Evolutionary conservation across 768 basidiomycete genomes (phyloP), one percentile per base, ranked within the genome.

Genomic region (Hydnomerulius pinastri): DNA sequence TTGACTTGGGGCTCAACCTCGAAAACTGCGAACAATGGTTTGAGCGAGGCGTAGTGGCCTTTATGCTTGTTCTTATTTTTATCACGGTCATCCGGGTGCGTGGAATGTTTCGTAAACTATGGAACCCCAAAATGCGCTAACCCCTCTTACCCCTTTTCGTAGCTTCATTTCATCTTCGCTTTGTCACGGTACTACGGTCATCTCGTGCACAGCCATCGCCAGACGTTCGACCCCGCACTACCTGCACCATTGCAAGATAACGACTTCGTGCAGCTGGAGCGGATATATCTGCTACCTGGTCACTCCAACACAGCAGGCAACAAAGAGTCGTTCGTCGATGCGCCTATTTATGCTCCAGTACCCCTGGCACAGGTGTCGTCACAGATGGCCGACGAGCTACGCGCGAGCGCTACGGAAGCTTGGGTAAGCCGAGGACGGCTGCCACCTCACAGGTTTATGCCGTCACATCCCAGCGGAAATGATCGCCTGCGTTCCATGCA

Each of bases 11-110:
- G 0, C 73, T 91, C 59, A 87, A 78, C 58, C 68, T 87, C 36
- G 89, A 91, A 68, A 89, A 90, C 56, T 92, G 90, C 63, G 90
- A 92, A 61, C 76, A 78, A 50, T 89, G 86, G 85, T 77, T 90
- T 40, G 87, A 86, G 63, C 76, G 82, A 33, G 85, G 80, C 7
- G 76, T 84, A 27, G 64, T 86, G 51, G 83, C 73, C 0, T 74
- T 81, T 28, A 71, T 89, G 41, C 81, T 75, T 2, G 64, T 82
- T 37, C 77, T 86, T 70, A 73, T 81, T 38, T 69, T 89, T 29
- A 63, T 87, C 53, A 78, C 86, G 48, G 76, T 87, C 58, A 66
- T 89, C 45, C 75, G 87, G 56, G 88, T 90, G 64, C 67, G 84
- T 75, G 41, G 33, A 54, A 43, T 38, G 28, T 27, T 30, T 33